Conservation (phyloP, 2,329 filamentous ascomycete genomes). For the Ceratocystis variospora region DNA sequence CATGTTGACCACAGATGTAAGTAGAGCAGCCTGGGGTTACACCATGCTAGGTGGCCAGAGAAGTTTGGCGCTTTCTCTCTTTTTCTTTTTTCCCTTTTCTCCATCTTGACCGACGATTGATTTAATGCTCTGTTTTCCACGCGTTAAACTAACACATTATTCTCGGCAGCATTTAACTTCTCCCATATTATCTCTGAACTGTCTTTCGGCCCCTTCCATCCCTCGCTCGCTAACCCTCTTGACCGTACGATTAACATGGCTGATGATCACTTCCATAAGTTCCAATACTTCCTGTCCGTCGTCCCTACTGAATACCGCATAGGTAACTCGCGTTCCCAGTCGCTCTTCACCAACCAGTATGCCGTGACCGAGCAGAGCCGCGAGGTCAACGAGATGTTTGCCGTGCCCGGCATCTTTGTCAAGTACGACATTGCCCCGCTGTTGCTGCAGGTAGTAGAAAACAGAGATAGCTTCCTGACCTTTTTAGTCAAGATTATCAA, state of each 20-base stretch:
- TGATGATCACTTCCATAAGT: conserved; percentile 75
- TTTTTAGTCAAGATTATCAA: conserved; percentile 78
- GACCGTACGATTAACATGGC: conserved; percentile 76
- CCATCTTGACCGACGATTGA: neutral
- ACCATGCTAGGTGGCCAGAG: too few species aligned
- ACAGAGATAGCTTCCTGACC: conserved; percentile 57
- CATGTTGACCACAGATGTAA: conserved; percentile 73
- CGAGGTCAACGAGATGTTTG: conserved; percentile 47
- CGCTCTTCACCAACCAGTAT: conserved; percentile 82
- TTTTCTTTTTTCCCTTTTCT: neutral
- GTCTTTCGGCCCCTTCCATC: conserved; percentile 95
- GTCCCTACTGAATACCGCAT: conserved; percentile 88
- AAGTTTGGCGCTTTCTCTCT: conserved; percentile 19
- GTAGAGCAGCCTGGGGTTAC: conserved; percentile 22
- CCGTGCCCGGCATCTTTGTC: conserved; percentile 84
- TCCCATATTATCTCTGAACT: conserved; percentile 92
- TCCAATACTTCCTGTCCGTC: conserved; percentile 92
- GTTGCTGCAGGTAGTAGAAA: conserved; percentile 70
- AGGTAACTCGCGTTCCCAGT: conserved; percentile 28
- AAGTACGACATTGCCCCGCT: conserved; percentile 99
- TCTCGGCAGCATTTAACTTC: conserved; percentile 72
- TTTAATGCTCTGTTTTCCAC: conserved; percentile 15
- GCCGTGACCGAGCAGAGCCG: conserved; percentile 83
- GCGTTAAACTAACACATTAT: conserved; percentile 17
- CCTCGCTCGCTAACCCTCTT: conserved; percentile 81